A percentile compares a stretch with the other conserved stretches of the same genome.
Evolutionary conservation across 192 early-diverging fungal genomes (phyloP).

Genomic region (Phlyctochytrium arcticum): DNA sequence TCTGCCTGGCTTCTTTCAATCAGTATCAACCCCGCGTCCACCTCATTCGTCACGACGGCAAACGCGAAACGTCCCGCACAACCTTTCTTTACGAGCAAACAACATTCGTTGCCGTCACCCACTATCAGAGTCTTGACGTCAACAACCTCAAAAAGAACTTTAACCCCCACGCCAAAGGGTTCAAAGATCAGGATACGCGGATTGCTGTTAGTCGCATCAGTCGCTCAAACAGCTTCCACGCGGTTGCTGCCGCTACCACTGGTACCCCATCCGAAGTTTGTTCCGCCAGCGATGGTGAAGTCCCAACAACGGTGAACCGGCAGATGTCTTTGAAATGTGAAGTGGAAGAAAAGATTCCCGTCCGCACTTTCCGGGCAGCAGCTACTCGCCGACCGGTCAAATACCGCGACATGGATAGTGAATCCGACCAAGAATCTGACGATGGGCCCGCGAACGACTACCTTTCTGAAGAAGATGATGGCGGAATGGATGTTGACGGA

Average conservation of each 20-base stretch:
- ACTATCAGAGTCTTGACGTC: slow-evolving; percentile 55
- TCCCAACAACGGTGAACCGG: too few relatives aligned
- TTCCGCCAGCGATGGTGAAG: too few relatives aligned
- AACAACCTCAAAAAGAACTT: slow-evolving; percentile 51
- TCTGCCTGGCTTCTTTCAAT: slow-evolving; percentile 37
- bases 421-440: neutral
- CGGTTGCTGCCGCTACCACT: neutral
- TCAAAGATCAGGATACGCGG: slow-evolving; percentile 23
- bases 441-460: neutral
- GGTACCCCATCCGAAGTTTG: neutral
- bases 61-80: neutral
- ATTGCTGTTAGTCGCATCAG: neutral
- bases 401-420: neutral
- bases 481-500: neutral
- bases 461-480: neutral
- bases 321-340: too few relatives aligned
- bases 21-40: slow-evolving; percentile 51
- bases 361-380: neutral
- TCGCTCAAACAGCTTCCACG: neutral
- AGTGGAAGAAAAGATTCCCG: neutral
- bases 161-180: slow-evolving; percentile 62
- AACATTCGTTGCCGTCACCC: slow-evolving; percentile 55
- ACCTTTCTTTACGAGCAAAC: slow-evolving; percentile 43
- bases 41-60: slow-evolving; percentile 32
- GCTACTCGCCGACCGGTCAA: neutral